Evolutionary conservation across 2,329 filamentous ascomycete species (phyloP).

Genomic region (Orbilia ellipsospora): DNA sequence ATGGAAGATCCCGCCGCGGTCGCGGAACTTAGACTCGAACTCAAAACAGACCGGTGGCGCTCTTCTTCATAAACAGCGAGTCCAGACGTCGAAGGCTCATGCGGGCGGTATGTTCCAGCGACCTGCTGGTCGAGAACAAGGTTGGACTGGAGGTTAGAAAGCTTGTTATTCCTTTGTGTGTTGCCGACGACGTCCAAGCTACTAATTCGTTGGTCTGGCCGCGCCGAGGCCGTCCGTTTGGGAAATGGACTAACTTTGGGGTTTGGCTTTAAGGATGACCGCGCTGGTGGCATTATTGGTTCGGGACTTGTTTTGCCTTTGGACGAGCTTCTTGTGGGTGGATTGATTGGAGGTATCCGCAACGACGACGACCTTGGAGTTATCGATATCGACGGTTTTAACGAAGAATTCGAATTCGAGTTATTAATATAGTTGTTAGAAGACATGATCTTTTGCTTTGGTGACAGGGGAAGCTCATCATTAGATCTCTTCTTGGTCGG

Average conservation of each 20-base stretch:
- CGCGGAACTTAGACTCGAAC: slow-evolving; percentile 23
- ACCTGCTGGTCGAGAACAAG: background rate
- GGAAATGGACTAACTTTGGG: slow-evolving; percentile 31
- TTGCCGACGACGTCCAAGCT: slow-evolving; percentile 11
- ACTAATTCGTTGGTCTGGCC: slow-evolving; percentile 13
- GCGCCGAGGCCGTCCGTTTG: slow-evolving; percentile 3
- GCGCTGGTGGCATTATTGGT: background rate
- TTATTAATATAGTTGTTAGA: background rate
- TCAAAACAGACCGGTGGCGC: slow-evolving; percentile 3
- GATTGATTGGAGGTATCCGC: background rate
- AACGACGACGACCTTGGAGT: background rate
- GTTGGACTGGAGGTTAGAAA: background rate
- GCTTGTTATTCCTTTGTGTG: slow-evolving; percentile 1
- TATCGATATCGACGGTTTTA: background rate
- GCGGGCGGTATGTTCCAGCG: slow-evolving; percentile 18
- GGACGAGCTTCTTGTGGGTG: background rate
- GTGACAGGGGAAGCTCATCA: no score
- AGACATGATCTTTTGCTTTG: background rate
- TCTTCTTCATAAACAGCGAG: background rate
- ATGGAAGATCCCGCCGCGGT: slow-evolving; percentile 18
- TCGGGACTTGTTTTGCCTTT: background rate
- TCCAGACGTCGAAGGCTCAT: slow-evolving; percentile 1
- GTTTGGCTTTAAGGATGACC: slow-evolving; percentile 20
- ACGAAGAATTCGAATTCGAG: background rate
- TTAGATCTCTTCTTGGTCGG: slow-evolving; percentile 19